Conservation (phyloP, 179 eudicot genomes). For the Heliamphora pulchella region DNA sequence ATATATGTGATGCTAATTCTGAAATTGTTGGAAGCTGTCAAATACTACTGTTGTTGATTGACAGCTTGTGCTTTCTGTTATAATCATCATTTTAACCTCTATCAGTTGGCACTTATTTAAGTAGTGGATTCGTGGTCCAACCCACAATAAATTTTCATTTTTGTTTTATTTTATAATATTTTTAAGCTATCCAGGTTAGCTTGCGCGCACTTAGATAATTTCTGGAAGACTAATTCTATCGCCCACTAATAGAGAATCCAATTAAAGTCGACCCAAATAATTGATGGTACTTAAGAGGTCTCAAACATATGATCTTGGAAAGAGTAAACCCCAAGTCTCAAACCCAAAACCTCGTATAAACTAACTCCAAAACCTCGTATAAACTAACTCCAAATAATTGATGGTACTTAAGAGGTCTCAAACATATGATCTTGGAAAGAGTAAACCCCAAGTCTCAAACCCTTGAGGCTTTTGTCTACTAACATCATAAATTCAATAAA, state of each 20-base stretch:
- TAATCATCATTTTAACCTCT: neutral
- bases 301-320: too few relatives aligned
- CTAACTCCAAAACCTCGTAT: too few relatives aligned
- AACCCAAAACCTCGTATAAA: too few relatives aligned
- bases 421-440: too few relatives aligned
- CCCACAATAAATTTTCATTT: neutral
- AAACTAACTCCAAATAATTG: too few relatives aligned
- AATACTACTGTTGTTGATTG: neutral
- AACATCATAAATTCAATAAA: neutral
- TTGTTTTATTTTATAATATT: neutral
- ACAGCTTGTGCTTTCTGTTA: neutral
- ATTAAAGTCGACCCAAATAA: too few relatives aligned
- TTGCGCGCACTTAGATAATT: neutral
- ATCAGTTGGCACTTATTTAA: neutral
- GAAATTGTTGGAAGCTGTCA: neutral
- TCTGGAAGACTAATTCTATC: too few relatives aligned
- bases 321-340: too few relatives aligned
- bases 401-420: too few relatives aligned
- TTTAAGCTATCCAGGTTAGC: neutral
- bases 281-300: too few relatives aligned
- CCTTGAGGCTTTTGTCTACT: neutral
- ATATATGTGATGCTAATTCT: neutral
- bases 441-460: too few relatives aligned
- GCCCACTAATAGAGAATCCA: too few relatives aligned
- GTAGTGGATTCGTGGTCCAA: slow-evolving; percentile 10